Evolutionary conservation across 2,329 filamentous ascomycete genomes (phyloP).

Genomic region (Exserohilum rostratum): DNA sequence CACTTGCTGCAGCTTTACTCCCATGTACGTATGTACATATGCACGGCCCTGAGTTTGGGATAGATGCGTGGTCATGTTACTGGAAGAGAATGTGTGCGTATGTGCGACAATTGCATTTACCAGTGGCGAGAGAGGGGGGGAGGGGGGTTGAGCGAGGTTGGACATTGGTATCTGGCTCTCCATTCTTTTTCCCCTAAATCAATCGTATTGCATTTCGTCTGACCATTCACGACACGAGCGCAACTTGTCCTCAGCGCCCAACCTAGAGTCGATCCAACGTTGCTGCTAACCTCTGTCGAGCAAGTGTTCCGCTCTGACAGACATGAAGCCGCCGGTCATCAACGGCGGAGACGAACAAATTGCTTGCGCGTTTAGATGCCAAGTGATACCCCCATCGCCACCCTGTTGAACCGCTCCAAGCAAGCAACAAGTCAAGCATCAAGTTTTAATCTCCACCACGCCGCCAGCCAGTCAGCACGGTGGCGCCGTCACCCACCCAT

Average conservation of each 20-base stretch:
- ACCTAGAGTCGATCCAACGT: slow-evolving; percentile 7
- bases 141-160: too few relatives aligned
- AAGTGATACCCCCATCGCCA: slow-evolving; percentile 21
- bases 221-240: slow-evolving; percentile 8
- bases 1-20: slow-evolving; percentile 6
- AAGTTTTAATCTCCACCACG: slow-evolving; percentile 28
- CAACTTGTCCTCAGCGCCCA: slow-evolving; percentile 1
- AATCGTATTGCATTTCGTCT: not conserved
- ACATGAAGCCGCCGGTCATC: slow-evolving; percentile 9
- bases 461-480: slow-evolving; percentile 17
- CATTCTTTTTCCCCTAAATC: not conserved
- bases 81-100: too few relatives aligned
- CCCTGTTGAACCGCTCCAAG: slow-evolving; percentile 18
- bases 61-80: not conserved
- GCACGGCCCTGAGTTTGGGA: not conserved
- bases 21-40: not conserved
- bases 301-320: slow-evolving; percentile 17
- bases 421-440: slow-evolving; percentile 14
- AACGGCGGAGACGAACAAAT: slow-evolving; percentile 6
- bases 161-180: not conserved
- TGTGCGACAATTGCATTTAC: slow-evolving; percentile 4
- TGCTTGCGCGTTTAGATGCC: slow-evolving; percentile 18
- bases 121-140: not conserved
- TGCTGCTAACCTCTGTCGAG: slow-evolving; percentile 14
- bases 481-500: slow-evolving; percentile 23